phyloP scores from a whole-genome alignment of 208 protist species.

The Leishmania tarentolae region DNA sequence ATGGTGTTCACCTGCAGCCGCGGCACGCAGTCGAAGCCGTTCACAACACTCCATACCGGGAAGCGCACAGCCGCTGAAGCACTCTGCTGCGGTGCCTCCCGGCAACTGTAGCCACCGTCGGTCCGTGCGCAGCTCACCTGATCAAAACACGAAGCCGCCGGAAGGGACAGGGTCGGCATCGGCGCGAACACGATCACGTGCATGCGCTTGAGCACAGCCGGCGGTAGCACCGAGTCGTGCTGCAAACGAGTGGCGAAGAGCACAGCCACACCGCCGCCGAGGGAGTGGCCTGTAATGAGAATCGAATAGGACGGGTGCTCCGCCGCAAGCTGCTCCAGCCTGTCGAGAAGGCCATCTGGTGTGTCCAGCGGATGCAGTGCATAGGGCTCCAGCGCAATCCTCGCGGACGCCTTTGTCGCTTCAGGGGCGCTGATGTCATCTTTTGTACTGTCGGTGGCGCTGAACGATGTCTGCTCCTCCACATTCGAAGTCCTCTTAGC shows the following conservation, averaged over 20 bases:
- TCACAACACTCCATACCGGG: constrained; percentile 59
- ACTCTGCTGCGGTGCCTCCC: neutral
- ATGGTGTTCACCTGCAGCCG: constrained; percentile 73
- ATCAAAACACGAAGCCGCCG: constrained; percentile 45
- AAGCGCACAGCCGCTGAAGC: constrained; percentile 15
- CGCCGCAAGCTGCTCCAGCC: constrained; percentile 34
- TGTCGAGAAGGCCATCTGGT: constrained; percentile 41
- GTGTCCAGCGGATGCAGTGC: constrained; percentile 20
- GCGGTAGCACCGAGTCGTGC: constrained; percentile 25
- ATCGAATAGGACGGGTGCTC: constrained; percentile 55
- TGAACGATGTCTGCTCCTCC: neutral
- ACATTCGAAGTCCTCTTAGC: neutral
- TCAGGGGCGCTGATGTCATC: neutral
- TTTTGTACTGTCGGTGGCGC: neutral
- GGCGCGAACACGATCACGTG: constrained; percentile 62
- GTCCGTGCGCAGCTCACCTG: constrained; percentile 18
- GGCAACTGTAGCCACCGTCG: constrained; percentile 12
- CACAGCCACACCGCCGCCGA: constrained; percentile 63
- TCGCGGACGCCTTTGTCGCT: neutral
- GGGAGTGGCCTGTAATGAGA: constrained; percentile 72
- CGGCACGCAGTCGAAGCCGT: constrained; percentile 54
- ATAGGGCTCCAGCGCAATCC: constrained; percentile 12
- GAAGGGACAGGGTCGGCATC: constrained; percentile 63
- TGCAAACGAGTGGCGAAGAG: constrained; percentile 63
- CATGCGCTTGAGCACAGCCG: constrained; percentile 39